These are phyloP conservation scores for Diplodia intermedia DNA, from an alignment of 2,329 filamentous ascomycete species.

Conservation along the genomic window DNA sequence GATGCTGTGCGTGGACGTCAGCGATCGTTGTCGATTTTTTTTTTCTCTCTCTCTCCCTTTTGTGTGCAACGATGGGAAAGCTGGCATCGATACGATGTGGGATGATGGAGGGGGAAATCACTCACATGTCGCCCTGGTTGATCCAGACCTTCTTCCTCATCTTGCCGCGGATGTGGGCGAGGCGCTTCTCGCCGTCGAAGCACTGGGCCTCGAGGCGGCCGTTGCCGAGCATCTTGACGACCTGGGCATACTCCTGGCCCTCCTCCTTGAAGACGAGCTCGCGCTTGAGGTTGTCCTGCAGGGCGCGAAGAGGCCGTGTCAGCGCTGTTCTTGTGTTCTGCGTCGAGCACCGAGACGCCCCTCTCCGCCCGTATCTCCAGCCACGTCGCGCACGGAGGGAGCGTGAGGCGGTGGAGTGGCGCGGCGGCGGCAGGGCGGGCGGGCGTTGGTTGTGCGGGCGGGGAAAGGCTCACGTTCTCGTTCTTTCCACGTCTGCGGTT, in stretches of 20 bases:
- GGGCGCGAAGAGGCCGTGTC: not conserved
- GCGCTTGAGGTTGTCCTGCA: slow-evolving; percentile 89
- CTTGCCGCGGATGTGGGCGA: slow-evolving; percentile 90
- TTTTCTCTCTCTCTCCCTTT: too few relatives aligned
- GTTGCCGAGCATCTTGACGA: slow-evolving; percentile 95
- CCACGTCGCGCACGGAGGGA: not conserved
- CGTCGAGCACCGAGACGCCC: not conserved
- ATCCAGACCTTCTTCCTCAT: slow-evolving; percentile 99
- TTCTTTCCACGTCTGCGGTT: slow-evolving; percentile 98
- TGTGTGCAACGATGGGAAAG: too few relatives aligned
- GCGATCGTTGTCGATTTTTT: too few relatives aligned
- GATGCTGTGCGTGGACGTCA: slow-evolving; percentile 35
- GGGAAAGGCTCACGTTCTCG: slow-evolving; percentile 59
- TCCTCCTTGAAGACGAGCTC: slow-evolving; percentile 99
- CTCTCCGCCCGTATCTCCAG: too few relatives aligned
- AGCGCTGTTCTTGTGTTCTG: not conserved
- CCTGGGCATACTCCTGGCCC: slow-evolving; percentile 89
- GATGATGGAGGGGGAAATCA: slow-evolving; percentile 30
- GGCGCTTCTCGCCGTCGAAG: slow-evolving; percentile 90
- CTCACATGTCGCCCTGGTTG: slow-evolving; percentile 87
- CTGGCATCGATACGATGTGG: too few relatives aligned
- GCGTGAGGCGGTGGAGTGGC: slow-evolving; percentile 11
- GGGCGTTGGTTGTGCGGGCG: not conserved
- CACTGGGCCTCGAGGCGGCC: slow-evolving; percentile 90
- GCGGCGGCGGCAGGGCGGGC: not conserved